These are phyloP conservation scores for Candida smagusa DNA, from an alignment of 1,139 yeast species.

Conservation along the genomic window DNA sequence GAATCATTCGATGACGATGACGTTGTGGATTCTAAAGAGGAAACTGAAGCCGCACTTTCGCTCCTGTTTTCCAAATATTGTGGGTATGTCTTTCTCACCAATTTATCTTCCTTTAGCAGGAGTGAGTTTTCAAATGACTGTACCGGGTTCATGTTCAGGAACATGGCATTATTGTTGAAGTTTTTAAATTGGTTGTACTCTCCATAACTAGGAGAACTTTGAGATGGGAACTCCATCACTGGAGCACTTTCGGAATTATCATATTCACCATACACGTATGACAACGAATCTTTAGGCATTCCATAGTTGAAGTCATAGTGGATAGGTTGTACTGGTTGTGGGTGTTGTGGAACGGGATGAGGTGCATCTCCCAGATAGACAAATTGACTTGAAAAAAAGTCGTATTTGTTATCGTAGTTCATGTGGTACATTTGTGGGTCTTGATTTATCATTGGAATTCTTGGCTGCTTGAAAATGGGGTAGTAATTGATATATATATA, in stretches of 20 bases:
- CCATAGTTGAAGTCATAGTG: too few relatives aligned
- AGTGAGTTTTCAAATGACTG: too few relatives aligned
- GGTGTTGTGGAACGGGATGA: too few relatives aligned
- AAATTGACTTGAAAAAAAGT: too few relatives aligned
- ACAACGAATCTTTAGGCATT: too few relatives aligned
- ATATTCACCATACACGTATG: too few relatives aligned
- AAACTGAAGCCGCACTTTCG: constrained; percentile 1
- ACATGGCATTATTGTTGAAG: not conserved
- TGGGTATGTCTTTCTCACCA: not conserved
- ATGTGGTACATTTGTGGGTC: not conserved
- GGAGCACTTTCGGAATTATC: too few relatives aligned
- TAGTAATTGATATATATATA: too few relatives aligned
- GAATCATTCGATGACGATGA: not conserved
- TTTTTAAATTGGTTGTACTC: not conserved
- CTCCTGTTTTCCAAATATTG: constrained; percentile 1
- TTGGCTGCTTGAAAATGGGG: too few relatives aligned
- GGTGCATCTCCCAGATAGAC: too few relatives aligned
- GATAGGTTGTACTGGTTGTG: too few relatives aligned
- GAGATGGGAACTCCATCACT: too few relatives aligned
- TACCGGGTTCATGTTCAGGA: not conserved
- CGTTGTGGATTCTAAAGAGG: constrained; percentile 1
- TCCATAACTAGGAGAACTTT: not conserved
- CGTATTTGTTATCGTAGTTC: not conserved
- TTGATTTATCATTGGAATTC: not conserved
- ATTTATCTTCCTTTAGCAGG: not conserved